phyloP scores from a whole-genome alignment of 805 yeast genomes.

The Candida jianshihensis region DNA sequence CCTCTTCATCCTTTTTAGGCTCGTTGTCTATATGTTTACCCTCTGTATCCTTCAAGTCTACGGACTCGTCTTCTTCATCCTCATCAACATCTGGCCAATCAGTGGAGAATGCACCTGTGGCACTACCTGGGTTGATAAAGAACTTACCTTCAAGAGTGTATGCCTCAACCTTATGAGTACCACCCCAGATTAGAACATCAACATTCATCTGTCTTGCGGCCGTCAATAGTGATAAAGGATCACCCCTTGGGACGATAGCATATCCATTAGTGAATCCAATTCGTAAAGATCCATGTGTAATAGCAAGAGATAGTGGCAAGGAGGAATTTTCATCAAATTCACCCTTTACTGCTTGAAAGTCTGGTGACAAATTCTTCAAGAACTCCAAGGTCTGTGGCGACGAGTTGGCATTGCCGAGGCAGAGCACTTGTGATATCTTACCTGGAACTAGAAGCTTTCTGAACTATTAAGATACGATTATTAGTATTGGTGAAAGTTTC shows the following conservation, averaged over 20 bases:
- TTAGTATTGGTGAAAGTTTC: not conserved
- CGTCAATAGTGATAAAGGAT: conserved; percentile 75
- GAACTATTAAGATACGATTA: conserved; percentile 38
- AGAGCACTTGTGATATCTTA: conserved; percentile 76
- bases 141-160: conserved; percentile 88
- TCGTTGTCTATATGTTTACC: conserved; percentile 4
- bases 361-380: conserved; percentile 61
- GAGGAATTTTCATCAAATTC: conserved; percentile 55
- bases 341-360: conserved; percentile 73
- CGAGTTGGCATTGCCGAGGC: conserved; percentile 77
- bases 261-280: conserved; percentile 85
- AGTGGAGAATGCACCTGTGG: conserved; percentile 81
- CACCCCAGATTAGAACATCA: conserved; percentile 88
- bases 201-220: conserved; percentile 89
- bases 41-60: conserved; percentile 2
- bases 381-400: conserved; percentile 58
- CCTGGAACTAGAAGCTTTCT: conserved; percentile 74
- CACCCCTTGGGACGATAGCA: conserved; percentile 76
- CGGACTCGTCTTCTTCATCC: conserved; percentile 21
- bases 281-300: conserved; percentile 61
- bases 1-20: conserved; percentile 7
- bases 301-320: conserved; percentile 57
- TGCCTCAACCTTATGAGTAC: conserved; percentile 88
- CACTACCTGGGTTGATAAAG: conserved; percentile 95
- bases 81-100: conserved; percentile 56